Conservation (phyloP, 306 rosid genomes). For the Amphicarpaea edgeworthii region DNA sequence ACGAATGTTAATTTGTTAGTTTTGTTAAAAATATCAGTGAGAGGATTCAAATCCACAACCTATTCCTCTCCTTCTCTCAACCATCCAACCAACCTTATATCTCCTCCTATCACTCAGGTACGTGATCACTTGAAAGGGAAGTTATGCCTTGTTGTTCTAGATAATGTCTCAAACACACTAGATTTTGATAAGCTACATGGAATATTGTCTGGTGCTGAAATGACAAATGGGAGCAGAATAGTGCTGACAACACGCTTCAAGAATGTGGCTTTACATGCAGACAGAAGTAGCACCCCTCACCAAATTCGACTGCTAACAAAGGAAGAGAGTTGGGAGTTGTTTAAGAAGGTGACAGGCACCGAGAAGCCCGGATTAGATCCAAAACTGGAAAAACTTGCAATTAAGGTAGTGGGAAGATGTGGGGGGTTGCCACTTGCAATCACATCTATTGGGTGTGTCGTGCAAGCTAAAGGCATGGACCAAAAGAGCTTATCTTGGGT, state of each 20-base stretch:
- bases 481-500: background rate
- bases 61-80: too few relatives aligned
- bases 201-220: background rate
- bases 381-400: slow-evolving; percentile 39
- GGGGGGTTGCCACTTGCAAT: slow-evolving; percentile 50
- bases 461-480: slow-evolving; percentile 19
- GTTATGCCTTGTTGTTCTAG: slow-evolving; percentile 42
- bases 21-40: too few relatives aligned
- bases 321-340: slow-evolving; percentile 48
- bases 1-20: too few relatives aligned
- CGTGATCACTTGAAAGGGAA: slow-evolving; percentile 7
- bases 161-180: slow-evolving; percentile 27
- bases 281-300: background rate
- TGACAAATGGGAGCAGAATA: slow-evolving; percentile 40
- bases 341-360: slow-evolving; percentile 40
- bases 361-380: background rate
- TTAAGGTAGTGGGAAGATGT: slow-evolving; percentile 37
- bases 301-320: slow-evolving; percentile 48
- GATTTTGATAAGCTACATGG: slow-evolving; percentile 7
- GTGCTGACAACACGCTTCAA: slow-evolving; percentile 41
- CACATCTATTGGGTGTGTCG: slow-evolving; percentile 27
- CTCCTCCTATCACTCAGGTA: background rate
- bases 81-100: too few relatives aligned
- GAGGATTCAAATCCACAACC: too few relatives aligned
- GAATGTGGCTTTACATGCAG: slow-evolving; percentile 25